A percentile compares a stretch with the other conserved stretches of the same genome.
These are phyloP conservation scores for Micractinium sp. DNA, from an alignment of 139 green algal species.

Conservation along the genomic window DNA sequence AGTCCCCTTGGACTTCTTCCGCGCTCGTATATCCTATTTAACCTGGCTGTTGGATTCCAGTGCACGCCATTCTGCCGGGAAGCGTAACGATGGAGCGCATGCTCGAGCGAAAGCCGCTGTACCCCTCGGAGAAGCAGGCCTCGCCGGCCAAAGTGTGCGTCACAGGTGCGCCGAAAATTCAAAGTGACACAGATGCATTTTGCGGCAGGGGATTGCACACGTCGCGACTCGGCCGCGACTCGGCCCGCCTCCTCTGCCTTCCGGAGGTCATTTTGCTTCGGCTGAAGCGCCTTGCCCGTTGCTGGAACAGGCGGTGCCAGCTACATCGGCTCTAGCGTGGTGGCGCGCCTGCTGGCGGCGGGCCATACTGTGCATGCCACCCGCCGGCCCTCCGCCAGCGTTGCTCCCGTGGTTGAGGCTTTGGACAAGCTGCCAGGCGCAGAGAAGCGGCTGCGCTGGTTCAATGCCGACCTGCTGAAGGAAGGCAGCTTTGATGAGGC, in stretches of 20 bases:
- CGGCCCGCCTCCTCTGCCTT: not conserved
- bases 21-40: not conserved
- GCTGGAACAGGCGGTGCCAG: conserved; percentile 13
- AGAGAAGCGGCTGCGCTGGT: conserved; percentile 35
- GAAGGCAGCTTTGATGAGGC: conserved; percentile 60
- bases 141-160: conserved; percentile 3
- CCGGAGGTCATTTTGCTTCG: not conserved
- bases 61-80: not conserved
- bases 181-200: not conserved
- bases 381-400: conserved; percentile 4
- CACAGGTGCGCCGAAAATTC: not conserved
- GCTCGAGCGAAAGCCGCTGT: conserved; percentile 8
- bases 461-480: conserved; percentile 47
- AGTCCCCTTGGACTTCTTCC: not conserved
- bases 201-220: not conserved
- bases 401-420: not conserved
- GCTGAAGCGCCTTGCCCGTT: no score
- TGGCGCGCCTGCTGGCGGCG: conserved; percentile 56
- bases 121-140: not conserved
- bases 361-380: conserved; percentile 63
- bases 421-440: conserved; percentile 56
- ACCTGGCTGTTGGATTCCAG: not conserved
- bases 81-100: not conserved
- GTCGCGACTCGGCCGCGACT: not conserved
- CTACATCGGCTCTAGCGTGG: conserved; percentile 52